Conservation (phyloP, 345 rosid species). For the Arabis hirsuta region DNA sequence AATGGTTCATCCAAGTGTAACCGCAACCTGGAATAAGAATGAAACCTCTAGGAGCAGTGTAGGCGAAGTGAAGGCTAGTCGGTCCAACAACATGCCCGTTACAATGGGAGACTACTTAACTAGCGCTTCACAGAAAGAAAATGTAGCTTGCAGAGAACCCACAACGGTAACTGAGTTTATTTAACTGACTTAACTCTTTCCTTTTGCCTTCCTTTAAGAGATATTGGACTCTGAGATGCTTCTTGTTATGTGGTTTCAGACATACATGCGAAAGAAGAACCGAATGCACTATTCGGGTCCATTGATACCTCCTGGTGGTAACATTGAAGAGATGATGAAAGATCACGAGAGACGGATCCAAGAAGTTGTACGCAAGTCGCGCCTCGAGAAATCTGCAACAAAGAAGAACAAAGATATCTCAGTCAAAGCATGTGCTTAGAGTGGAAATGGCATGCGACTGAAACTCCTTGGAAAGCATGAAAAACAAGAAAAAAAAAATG, state of each 20-base stretch:
- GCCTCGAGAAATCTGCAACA: constrained; percentile 61
- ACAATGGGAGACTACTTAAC: constrained; percentile 44
- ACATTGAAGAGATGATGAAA: constrained; percentile 79
- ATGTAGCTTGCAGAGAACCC: constrained; percentile 37
- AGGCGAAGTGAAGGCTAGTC: constrained; percentile 43
- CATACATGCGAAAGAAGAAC: constrained; percentile 62
- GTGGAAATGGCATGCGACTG: too few species aligned
- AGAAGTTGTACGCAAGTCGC: constrained; percentile 84
- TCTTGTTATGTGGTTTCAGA: constrained; percentile 51
- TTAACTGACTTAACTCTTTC: constrained; percentile 7
- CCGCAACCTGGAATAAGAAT: constrained; percentile 41
- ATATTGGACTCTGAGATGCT: constrained; percentile 17
- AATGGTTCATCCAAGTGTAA: constrained; percentile 55
- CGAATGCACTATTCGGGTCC: constrained; percentile 92
- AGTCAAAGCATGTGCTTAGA: constrained; percentile 35
- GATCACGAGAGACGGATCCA: constrained; percentile 95
- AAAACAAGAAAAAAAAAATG: constrained; percentile 13
- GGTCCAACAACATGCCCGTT: constrained; percentile 39
- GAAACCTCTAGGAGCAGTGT: constrained; percentile 41
- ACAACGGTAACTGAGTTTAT: constrained; percentile 47
- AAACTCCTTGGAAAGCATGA: constrained; percentile 10
- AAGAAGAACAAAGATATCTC: constrained; percentile 46
- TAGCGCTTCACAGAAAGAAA: constrained; percentile 43
- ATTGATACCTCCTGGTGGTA: constrained; percentile 85
- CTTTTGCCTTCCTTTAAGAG: not conserved